Evolutionary conservation across 2,329 filamentous ascomycete species (phyloP), one percentile per base, ranked within the genome.

Genomic region (Fusarium continuum): DNA sequence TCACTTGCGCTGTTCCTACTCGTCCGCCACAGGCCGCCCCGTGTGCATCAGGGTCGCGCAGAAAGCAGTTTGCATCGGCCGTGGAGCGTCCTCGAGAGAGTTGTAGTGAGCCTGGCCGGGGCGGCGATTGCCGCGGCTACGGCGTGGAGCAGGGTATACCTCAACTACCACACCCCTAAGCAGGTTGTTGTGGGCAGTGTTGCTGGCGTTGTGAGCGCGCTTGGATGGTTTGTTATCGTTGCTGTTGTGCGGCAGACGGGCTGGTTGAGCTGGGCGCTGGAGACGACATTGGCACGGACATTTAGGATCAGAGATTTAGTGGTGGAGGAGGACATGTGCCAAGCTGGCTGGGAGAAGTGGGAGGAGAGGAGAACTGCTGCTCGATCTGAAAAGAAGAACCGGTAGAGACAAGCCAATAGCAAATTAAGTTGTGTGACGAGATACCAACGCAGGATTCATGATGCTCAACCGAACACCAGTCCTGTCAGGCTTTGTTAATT

Each of bases 271-370:
- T 92, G 91, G 90, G 84, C 80, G 3, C 76, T 97, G 50, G 88
- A 92, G 22, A 81, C 86, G 29, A 83, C 86, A 23, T 68, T 90
- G 5, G 85, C 87, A 4, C 84, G 85, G 71, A 83, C 87, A 64
- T 79, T 95, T 41, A 84, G 94, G 56, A 80, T 96, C 41, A 83
- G 95, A 57, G 95, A 99, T 76, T 78, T 99, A 61, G 87, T 96
- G 11, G 83, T 96, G 7, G 89, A 90, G 74, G 94, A 98, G 77
- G 94, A 98, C 76, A 78, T 97, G 68, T 89, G 89, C 28, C 92
- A 97, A 79, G 90, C 93, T 35, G 95, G 95, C 3, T 99, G 94
- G 94, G 91, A 93, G 77, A 89, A 91, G 74, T 98, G 93, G 92
- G 89, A 94, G 75, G 80, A 82, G 43, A 78, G 71, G 67, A 80